These are phyloP conservation scores for Juglanconis oblonga DNA, from an alignment of 2,329 filamentous ascomycete species.

Conservation along the genomic window DNA sequence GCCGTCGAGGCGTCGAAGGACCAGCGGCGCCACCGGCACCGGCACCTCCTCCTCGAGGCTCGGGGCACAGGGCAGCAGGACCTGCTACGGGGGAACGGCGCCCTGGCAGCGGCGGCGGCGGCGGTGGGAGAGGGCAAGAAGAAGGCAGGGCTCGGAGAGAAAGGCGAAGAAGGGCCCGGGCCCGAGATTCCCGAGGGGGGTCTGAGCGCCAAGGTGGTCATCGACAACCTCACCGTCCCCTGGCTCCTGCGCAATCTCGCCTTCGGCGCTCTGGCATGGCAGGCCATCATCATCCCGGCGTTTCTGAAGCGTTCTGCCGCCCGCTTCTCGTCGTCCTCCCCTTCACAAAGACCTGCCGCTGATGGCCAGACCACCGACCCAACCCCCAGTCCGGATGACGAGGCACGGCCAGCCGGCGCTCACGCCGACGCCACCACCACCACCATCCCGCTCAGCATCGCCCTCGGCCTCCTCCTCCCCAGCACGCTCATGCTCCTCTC, in stretches of 20 bases:
- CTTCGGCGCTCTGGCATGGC: conserved; percentile 4
- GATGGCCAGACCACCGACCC: too few species aligned
- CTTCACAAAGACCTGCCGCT: not conserved
- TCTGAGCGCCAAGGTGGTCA: not conserved
- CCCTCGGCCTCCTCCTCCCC: conserved; percentile 2
- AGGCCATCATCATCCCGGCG: conserved; percentile 1
- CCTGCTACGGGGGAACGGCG: not conserved
- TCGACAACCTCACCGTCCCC: conserved; percentile 2
- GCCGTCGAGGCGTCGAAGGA: not conserved
- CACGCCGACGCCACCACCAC: not conserved
- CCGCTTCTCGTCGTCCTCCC: not conserved
- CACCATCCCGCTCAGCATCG: not conserved
- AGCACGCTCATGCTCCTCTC: not conserved
- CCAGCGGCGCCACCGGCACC: too few species aligned
- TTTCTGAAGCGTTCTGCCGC: not conserved
- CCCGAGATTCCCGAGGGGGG: not conserved
- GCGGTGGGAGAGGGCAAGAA: not conserved
- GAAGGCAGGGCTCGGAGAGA: not conserved
- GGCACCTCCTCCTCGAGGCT: too few species aligned
- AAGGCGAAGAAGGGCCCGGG: not conserved
- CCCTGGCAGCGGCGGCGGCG: not conserved
- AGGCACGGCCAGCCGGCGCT: too few species aligned
- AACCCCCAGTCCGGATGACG: too few species aligned
- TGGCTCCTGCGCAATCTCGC: conserved; percentile 1
- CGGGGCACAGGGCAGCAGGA: too few species aligned